Evolutionary conservation across 1,284 basidiomycete species (phyloP).

Genomic region (Psilocybe mexicana): DNA sequence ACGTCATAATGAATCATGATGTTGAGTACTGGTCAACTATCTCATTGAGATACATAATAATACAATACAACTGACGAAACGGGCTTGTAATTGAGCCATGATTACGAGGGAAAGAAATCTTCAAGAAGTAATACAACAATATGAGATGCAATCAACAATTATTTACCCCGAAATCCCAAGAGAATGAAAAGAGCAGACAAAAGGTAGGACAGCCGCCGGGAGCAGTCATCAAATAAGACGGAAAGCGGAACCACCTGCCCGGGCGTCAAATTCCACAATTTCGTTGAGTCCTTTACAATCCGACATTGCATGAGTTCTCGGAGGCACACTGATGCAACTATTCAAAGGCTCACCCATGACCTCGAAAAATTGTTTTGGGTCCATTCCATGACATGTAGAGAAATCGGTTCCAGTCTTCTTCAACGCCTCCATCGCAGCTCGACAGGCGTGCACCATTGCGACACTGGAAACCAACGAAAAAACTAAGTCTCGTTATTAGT

Average conservation of each 20-base stretch:
- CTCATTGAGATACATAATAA: too few species aligned
- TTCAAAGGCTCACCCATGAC: conserved; percentile 51
- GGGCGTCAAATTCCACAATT: conserved; percentile 29
- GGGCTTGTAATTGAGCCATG: too few species aligned
- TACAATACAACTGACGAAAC: too few species aligned
- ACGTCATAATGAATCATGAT: neutral
- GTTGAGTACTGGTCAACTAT: too few species aligned
- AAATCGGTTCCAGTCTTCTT: conserved; percentile 79
- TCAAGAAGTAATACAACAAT: too few species aligned
- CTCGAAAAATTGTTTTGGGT: conserved; percentile 74
- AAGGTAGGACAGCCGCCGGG: neutral
- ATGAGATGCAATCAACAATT: neutral
- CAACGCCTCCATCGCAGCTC: conserved; percentile 70
- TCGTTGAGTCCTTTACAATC: conserved; percentile 48
- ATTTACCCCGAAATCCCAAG: neutral
- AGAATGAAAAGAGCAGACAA: neutral
- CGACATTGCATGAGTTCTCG: neutral
- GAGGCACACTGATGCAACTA: neutral
- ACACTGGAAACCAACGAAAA: conserved; percentile 59
- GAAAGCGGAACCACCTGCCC: conserved; percentile 13
- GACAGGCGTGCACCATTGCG: conserved; percentile 69
- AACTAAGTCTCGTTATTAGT: conserved; percentile 16
- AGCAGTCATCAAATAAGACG: conserved; percentile 2
- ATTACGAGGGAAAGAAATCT: too few species aligned
- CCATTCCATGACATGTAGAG: conserved; percentile 69